Evolutionary conservation across 2,329 filamentous ascomycete species (phyloP).

Genomic region (Sphaceloma murrayae): DNA sequence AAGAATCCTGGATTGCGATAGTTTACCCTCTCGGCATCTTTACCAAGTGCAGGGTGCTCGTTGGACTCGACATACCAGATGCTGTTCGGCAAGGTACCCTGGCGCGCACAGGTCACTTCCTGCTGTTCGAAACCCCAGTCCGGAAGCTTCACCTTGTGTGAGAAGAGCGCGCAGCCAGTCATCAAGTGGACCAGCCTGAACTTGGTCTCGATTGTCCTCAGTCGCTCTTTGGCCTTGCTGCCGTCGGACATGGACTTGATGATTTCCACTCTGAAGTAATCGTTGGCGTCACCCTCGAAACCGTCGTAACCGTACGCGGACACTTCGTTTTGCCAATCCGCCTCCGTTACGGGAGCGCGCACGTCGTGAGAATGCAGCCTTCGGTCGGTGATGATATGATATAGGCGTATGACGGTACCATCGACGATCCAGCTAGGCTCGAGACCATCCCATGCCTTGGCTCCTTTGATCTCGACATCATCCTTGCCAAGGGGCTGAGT

Average conservation of each 20-base stretch:
- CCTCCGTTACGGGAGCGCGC: slow-evolving; percentile 73
- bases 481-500: slow-evolving; percentile 65
- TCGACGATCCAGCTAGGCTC: slow-evolving; percentile 64
- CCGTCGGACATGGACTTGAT: slow-evolving; percentile 79
- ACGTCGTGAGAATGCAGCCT: slow-evolving; percentile 95
- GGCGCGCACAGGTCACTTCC: slow-evolving; percentile 92
- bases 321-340: slow-evolving; percentile 46
- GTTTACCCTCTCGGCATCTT: slow-evolving; percentile 83
- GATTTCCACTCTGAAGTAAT: slow-evolving; percentile 91
- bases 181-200: slow-evolving; percentile 93
- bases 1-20: slow-evolving; percentile 92
- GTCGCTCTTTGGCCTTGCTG: slow-evolving; percentile 65
- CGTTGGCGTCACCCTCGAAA: slow-evolving; percentile 93
- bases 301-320: slow-evolving; percentile 96
- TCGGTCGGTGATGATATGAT: slow-evolving; percentile 73
- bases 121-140: slow-evolving; percentile 98
- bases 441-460: slow-evolving; percentile 71
- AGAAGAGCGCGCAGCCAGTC: slow-evolving; percentile 94
- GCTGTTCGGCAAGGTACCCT: slow-evolving; percentile 88
- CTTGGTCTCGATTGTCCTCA: slow-evolving; percentile 93
- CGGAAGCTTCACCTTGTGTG: slow-evolving; percentile 96
- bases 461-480: slow-evolving; percentile 69
- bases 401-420: slow-evolving; percentile 70
- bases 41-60: slow-evolving; percentile 65
- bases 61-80: slow-evolving; percentile 96